phyloP scores from a whole-genome alignment of 495 filamentous ascomycete genomes.

The Penicillium samsonianum region DNA sequence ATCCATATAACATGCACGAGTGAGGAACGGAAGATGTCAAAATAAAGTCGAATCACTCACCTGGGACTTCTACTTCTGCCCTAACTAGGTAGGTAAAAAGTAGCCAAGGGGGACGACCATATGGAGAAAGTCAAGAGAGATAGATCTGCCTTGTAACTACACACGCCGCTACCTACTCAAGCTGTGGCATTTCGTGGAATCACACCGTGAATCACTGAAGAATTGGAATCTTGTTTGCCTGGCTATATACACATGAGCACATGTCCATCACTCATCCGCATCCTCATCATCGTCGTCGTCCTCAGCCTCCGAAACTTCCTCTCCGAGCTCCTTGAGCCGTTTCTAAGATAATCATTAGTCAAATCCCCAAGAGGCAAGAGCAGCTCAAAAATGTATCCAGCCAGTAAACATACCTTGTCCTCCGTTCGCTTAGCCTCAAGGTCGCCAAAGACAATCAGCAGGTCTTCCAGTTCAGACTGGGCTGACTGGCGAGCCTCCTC shows the following conservation, averaged over 20 bases:
- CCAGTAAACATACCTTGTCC: constrained; percentile 66
- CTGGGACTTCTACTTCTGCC: too few species aligned
- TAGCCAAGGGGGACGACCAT: background rate
- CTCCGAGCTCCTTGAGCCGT: constrained; percentile 70
- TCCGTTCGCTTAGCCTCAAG: constrained; percentile 79
- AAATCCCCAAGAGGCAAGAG: background rate
- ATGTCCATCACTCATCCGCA: constrained; percentile 42
- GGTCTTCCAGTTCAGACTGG: constrained; percentile 77
- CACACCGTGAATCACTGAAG: background rate
- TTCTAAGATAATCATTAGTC: constrained; percentile 50
- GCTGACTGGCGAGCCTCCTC: constrained; percentile 64
- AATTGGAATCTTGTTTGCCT: constrained; percentile 1
- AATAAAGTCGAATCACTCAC: background rate
- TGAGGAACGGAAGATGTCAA: background rate
- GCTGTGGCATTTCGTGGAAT: background rate
- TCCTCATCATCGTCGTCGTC: constrained; percentile 68
- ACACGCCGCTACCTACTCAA: background rate
- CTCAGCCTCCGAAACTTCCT: constrained; percentile 75
- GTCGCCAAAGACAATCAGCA: constrained; percentile 86
- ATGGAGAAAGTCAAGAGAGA: background rate
- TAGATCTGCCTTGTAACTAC: background rate
- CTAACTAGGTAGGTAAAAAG: too few species aligned
- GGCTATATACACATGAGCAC: constrained; percentile 18
- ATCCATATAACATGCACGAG: background rate
- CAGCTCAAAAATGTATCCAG: background rate